Conservation (phyloP, 805 yeast genomes). For the Debaryomyces tyrocola region DNA sequence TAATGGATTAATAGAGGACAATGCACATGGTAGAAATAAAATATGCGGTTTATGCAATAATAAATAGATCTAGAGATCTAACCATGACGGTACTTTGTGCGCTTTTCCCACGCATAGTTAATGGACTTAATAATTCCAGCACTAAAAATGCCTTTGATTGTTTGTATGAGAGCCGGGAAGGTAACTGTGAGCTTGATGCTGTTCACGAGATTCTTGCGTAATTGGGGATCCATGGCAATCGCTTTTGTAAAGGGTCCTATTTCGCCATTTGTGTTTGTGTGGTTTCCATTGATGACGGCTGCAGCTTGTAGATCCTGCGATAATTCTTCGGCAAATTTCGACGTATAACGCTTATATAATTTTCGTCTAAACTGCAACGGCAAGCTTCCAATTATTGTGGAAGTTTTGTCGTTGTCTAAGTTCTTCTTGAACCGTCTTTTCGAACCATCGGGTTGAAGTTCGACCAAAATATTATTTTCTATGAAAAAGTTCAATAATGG, state of each 20-base stretch:
- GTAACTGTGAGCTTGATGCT: slow-evolving; percentile 48
- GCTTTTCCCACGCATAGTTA: slow-evolving; percentile 76
- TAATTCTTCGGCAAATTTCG: slow-evolving; percentile 24
- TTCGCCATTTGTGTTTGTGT: slow-evolving; percentile 6
- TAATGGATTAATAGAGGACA: neutral
- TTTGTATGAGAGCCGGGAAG: slow-evolving; percentile 72
- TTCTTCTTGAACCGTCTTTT: slow-evolving; percentile 12
- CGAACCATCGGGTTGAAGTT: slow-evolving; percentile 10
- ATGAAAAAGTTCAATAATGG: slow-evolving; percentile 47
- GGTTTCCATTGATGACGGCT: slow-evolving; percentile 15
- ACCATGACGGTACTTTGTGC: slow-evolving; percentile 22
- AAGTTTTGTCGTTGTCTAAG: slow-evolving; percentile 10
- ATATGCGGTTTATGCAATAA: neutral
- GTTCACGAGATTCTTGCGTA: slow-evolving; percentile 18
- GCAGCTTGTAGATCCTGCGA: neutral
- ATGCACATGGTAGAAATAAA: neutral
- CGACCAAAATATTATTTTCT: slow-evolving; percentile 16
- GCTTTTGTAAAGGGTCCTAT: neutral
- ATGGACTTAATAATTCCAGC: slow-evolving; percentile 77
- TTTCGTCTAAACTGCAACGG: slow-evolving; percentile 50
- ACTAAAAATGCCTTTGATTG: slow-evolving; percentile 78
- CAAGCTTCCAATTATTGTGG: slow-evolving; percentile 38
- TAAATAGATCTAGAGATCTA: neutral
- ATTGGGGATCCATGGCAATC: slow-evolving; percentile 43
- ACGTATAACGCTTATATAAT: slow-evolving; percentile 32